Base-by-base conservation (phyloP, 192 early-diverging fungal species). In the Umbelopsis ramanniana region DNA sequence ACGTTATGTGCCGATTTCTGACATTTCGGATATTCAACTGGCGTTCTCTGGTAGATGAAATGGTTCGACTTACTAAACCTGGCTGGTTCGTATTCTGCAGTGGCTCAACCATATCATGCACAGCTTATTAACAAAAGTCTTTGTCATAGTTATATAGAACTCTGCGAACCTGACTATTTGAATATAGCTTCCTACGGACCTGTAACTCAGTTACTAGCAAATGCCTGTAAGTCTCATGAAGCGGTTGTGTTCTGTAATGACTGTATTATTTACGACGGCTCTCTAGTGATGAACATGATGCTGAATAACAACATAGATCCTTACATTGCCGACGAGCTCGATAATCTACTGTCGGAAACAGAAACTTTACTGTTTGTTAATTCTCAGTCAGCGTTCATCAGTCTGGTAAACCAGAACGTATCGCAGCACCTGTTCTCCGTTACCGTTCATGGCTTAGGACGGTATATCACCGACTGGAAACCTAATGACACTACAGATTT, bases 1-100 rank as follows among this genome's bases (percentile, higher is more conserved):
- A n/a, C 35, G 57, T 63, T 35, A 35, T 63, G 33, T 63, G 57
- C 33, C 57, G 57, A 35, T 63, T 63, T 37, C 33, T 37, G 33
- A 19, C 57, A 19, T 63, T 63, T 14, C 26, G 57, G 11, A 63
- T 63, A 19, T 22, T 2, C 4, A 35, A 37, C 14, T 63, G 57
- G 57, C 26, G 57, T 5, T 38, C 57, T 10, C 26, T 63, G 3
- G 57, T 63, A 2, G 33, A 63, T 38, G 57, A 63, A 37, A 29
- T 63, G 57, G 57, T 63, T 8, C 57, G 57, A 19, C 29, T 63
- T 14, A 63, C 57, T 15, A 63, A 63, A 26, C 10, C 29, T 37
- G 57, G 57, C 4, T 63, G 57, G 57, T 63, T 35, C 12, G 57
- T 63, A 63, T 7, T 35, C 17, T 43, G 6, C 11, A 43, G 0